Conservation (phyloP, 345 rosid species). For the Kernera saxatilis region DNA sequence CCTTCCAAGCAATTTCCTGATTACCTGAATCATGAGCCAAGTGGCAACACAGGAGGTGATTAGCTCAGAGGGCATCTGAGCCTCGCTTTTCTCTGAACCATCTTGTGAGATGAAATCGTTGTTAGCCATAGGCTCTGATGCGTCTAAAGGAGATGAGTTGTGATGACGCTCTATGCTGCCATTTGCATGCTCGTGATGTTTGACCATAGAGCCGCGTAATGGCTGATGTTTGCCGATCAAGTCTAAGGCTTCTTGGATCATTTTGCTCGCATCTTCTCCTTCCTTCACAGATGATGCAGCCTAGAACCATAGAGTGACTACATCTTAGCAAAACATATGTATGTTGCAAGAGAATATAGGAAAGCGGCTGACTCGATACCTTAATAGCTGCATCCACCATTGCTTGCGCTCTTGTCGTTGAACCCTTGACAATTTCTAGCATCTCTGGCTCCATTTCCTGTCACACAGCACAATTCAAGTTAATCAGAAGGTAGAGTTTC, state of each 20-base stretch:
- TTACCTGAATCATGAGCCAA: slow-evolving; percentile 86
- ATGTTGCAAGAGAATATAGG: neutral
- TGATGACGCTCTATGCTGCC: slow-evolving; percentile 27
- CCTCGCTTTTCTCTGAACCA: slow-evolving; percentile 39
- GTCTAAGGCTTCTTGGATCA: slow-evolving; percentile 66
- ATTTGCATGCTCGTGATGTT: slow-evolving; percentile 45
- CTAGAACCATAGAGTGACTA: slow-evolving; percentile 36
- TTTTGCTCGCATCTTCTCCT: slow-evolving; percentile 63
- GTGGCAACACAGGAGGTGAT: slow-evolving; percentile 84
- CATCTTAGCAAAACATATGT: neutral
- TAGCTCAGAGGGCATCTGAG: slow-evolving; percentile 65
- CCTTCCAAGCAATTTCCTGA: neutral
- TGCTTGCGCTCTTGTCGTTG: slow-evolving; percentile 57
- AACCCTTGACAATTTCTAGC: slow-evolving; percentile 59
- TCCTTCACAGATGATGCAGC: slow-evolving; percentile 65
- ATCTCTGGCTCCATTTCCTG: slow-evolving; percentile 66
- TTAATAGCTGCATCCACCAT: slow-evolving; percentile 92
- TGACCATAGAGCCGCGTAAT: slow-evolving; percentile 29
- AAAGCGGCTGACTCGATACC: slow-evolving; percentile 35
- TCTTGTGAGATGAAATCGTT: slow-evolving; percentile 28
- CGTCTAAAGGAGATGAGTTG: slow-evolving; percentile 32
- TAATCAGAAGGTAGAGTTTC: slow-evolving; percentile 19
- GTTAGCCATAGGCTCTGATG: slow-evolving; percentile 31
- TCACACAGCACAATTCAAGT: slow-evolving; percentile 32
- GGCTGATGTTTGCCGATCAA: slow-evolving; percentile 42